These are phyloP conservation scores for Rhizomucor pusillus DNA, from an alignment of 371 early-diverging fungal genomes.

Conservation along the genomic window DNA sequence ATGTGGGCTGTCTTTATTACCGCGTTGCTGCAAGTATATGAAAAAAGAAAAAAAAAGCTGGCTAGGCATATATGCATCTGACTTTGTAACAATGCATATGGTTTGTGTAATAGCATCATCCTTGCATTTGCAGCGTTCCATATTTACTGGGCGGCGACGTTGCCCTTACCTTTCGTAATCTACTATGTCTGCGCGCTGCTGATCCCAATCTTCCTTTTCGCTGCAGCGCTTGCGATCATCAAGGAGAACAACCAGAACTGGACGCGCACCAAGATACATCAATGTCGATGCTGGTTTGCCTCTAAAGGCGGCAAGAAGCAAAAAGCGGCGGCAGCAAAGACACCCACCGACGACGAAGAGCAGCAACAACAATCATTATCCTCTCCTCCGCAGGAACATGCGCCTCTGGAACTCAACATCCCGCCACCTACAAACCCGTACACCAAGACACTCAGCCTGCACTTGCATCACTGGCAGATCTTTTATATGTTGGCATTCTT, in stretches of 20 bases:
- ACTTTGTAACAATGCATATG: neutral
- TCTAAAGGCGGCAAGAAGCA: constrained; percentile 3
- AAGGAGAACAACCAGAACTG: constrained; percentile 50
- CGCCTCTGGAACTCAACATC: constrained; percentile 13
- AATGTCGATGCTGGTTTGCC: constrained; percentile 2
- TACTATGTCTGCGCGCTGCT: constrained; percentile 59
- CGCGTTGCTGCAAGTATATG: constrained; percentile 47
- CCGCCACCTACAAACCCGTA: constrained; percentile 21
- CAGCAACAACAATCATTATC: neutral
- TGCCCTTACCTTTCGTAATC: constrained; percentile 39
- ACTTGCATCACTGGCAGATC: constrained; percentile 88
- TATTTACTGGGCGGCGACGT: constrained; percentile 48
- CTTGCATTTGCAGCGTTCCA: constrained; percentile 60
- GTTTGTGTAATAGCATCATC: constrained; percentile 31
- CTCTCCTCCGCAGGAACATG: constrained; percentile 7
- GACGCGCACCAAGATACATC: constrained; percentile 21
- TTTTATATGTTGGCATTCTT: constrained; percentile 84
- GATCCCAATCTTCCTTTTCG: constrained; percentile 52
- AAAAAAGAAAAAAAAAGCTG: too few relatives aligned
- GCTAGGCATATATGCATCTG: too few relatives aligned
- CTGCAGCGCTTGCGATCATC: constrained; percentile 28
- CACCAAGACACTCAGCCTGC: constrained; percentile 37
- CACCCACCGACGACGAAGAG: constrained; percentile 4
- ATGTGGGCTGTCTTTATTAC: constrained; percentile 67
- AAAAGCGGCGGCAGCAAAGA: constrained; percentile 1